Evolutionary conservation across 2,329 filamentous ascomycete genomes (phyloP).

Genomic region (Graphilbum fragrans): DNA sequence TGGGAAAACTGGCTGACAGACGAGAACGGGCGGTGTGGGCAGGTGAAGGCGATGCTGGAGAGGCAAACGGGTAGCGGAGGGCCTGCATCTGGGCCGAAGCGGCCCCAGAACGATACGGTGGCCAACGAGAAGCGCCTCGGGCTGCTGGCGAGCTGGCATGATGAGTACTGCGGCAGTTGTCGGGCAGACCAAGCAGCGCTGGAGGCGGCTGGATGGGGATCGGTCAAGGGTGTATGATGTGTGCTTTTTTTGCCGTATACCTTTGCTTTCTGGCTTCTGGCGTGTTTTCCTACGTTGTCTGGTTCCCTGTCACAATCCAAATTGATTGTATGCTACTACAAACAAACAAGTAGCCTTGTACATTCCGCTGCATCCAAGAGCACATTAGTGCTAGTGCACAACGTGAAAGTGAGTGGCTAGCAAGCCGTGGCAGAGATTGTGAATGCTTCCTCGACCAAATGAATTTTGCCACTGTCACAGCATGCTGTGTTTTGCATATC

Average conservation of each 20-base stretch:
- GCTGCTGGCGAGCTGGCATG: slow-evolving; percentile 34
- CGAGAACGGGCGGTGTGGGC: slow-evolving; percentile 65
- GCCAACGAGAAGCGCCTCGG: slow-evolving; percentile 17
- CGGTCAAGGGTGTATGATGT: slow-evolving; percentile 3
- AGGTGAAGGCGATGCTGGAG: slow-evolving; percentile 36
- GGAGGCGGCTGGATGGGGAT: slow-evolving; percentile 5
- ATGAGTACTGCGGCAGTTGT: slow-evolving; percentile 45
- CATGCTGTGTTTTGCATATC: too few species aligned
- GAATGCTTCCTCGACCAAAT: too few species aligned
- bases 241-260: background rate
- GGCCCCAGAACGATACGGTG: slow-evolving; percentile 1
- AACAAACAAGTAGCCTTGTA: too few species aligned
- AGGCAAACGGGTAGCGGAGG: slow-evolving; percentile 6
- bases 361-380: too few species aligned
- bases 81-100: background rate
- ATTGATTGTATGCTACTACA: too few species aligned
- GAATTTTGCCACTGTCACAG: too few species aligned
- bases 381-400: too few species aligned
- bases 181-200: slow-evolving; percentile 26
- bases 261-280: background rate
- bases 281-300: too few species aligned
- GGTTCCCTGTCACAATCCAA: too few species aligned
- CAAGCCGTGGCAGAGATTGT: too few species aligned
- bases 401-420: too few species aligned
- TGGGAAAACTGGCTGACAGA: slow-evolving; percentile 88